Evolutionary conservation across 805 yeast genomes (phyloP).

Genomic region (Wickerhamiella sergipiensis): DNA sequence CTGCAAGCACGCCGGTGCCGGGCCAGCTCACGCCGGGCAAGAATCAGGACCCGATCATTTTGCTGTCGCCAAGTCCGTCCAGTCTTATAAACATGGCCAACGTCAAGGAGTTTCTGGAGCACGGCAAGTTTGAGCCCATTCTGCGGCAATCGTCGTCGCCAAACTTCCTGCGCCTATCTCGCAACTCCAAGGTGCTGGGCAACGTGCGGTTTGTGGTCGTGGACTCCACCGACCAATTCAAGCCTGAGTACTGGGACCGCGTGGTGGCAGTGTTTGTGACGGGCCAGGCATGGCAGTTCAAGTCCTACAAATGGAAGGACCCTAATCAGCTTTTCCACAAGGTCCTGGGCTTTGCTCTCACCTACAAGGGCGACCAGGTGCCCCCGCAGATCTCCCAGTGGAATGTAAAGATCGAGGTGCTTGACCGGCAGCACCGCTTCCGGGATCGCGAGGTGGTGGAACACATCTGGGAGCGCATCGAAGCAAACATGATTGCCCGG

Average conservation of each 20-base stretch:
- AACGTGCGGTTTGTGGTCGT: constrained; percentile 64
- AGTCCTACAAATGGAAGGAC: constrained; percentile 67
- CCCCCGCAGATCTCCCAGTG: constrained; percentile 69
- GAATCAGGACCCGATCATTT: constrained; percentile 49
- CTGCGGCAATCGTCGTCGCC: constrained; percentile 24
- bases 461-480: constrained; percentile 73
- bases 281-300: constrained; percentile 96
- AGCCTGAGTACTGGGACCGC: constrained; percentile 96
- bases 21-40: constrained; percentile 8
- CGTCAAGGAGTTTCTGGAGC: constrained; percentile 55
- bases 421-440: constrained; percentile 76
- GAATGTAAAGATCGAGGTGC: constrained; percentile 69
- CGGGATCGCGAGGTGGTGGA: constrained; percentile 80
- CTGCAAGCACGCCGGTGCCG: background rate
- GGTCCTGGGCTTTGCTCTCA: constrained; percentile 68
- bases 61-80: constrained; percentile 70
- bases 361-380: constrained; percentile 63
- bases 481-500: constrained; percentile 51
- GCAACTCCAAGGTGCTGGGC: constrained; percentile 44
- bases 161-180: constrained; percentile 37
- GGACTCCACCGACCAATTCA: constrained; percentile 75
- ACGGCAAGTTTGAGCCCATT: constrained; percentile 50
- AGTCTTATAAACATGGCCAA: constrained; percentile 52
- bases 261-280: constrained; percentile 93
- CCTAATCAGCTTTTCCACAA: constrained; percentile 73